phyloP scores from a whole-genome alignment of 371 early-diverging fungal genomes.

The Mortierella sp. region DNA sequence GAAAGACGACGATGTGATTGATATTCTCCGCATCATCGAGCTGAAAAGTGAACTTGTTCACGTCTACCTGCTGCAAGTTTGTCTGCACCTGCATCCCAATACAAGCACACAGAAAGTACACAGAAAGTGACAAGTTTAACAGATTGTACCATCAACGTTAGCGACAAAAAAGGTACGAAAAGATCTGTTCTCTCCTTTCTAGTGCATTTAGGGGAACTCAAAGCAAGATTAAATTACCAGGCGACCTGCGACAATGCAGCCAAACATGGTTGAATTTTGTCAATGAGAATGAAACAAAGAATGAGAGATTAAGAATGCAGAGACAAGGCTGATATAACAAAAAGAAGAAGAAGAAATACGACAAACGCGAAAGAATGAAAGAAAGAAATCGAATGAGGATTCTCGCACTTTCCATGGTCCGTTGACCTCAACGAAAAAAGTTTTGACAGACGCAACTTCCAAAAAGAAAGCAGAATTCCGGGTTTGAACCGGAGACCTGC shows the following conservation, averaged over 20 bases:
- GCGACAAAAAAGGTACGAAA: no score
- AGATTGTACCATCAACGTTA: not conserved
- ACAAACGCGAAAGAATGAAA: not conserved
- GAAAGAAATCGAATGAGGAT: conserved; percentile 1
- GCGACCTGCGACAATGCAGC: conserved; percentile 89
- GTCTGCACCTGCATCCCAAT: conserved; percentile 92
- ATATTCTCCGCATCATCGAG: conserved; percentile 82
- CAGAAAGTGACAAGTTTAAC: not conserved
- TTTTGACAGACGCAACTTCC: not conserved
- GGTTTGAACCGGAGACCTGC: conserved; percentile 64
- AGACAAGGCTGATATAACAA: not conserved
- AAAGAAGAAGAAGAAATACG: not conserved
- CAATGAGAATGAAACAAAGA: not conserved
- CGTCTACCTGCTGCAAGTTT: conserved; percentile 88
- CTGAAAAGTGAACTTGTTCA: conserved; percentile 84
- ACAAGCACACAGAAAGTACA: not conserved
- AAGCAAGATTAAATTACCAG: conserved; percentile 65
- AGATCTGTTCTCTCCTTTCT: not conserved
- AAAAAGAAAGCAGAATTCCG: conserved; percentile 46
- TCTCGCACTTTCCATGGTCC: conserved; percentile 23
- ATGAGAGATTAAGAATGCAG: not conserved
- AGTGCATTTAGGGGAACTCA: not conserved
- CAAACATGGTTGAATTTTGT: conserved; percentile 74
- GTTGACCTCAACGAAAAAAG: not conserved
- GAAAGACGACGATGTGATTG: conserved; percentile 94